Evolutionary conservation across 371 early-diverging fungal genomes (phyloP).

Genomic region (Mortierella sp.): DNA sequence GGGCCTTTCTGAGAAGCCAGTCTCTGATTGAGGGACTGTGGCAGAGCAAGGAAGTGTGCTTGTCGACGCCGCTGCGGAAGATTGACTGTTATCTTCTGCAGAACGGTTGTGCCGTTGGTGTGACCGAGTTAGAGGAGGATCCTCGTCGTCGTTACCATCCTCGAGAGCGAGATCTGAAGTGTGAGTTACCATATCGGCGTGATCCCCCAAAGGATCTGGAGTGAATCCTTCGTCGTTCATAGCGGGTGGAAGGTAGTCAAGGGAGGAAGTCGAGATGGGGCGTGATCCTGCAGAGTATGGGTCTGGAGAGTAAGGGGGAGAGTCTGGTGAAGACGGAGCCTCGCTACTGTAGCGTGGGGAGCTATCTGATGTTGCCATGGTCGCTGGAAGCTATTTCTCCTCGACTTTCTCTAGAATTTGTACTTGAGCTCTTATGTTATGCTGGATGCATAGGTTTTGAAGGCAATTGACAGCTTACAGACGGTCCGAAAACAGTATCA

Average conservation of each 20-base stretch:
- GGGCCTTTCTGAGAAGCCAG: not conserved
- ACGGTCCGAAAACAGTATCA: too few relatives aligned
- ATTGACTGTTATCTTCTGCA: constrained; percentile 4
- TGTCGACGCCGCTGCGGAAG: constrained; percentile 7
- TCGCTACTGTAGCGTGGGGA: not conserved
- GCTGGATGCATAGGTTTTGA: not conserved
- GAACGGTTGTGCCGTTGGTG: not conserved
- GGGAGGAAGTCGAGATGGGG: constrained; percentile 3
- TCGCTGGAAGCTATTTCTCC: not conserved
- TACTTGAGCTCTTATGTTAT: not conserved
- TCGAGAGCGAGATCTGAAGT: constrained; percentile 16
- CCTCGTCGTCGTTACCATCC: constrained; percentile 35
- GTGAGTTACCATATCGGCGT: constrained; percentile 39
- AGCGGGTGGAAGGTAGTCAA: constrained; percentile 14
- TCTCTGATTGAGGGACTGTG: not conserved
- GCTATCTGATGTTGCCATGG: constrained; percentile 1
- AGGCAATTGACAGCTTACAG: not conserved
- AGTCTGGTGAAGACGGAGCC: constrained; percentile 10
- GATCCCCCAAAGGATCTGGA: constrained; percentile 39
- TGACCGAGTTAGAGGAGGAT: constrained; percentile 14
- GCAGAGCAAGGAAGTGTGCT: constrained; percentile 3
- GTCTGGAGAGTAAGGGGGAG: not conserved
- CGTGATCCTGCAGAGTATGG: not conserved
- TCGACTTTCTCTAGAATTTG: not conserved
- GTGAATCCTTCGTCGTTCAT: constrained; percentile 29